Base-by-base conservation (phyloP, 2,329 filamentous ascomycete genomes). In the Akanthomyces uredinophilus region DNA sequence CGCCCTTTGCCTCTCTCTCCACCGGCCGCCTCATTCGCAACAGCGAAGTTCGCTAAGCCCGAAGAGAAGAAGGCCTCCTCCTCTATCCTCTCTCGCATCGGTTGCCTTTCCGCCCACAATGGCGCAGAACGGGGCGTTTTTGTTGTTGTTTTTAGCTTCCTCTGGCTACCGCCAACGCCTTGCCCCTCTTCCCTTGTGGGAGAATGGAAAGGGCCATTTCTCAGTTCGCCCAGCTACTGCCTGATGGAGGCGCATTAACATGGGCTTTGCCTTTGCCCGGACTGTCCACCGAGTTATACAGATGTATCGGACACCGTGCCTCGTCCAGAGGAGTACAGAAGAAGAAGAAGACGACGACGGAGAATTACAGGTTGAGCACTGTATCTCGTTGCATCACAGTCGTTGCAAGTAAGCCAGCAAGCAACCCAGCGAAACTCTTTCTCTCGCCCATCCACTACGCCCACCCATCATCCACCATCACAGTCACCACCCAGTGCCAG, bases 391-490 rank as follows among this genome's bases (percentile, higher is more conserved):
- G 41, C 53, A 56, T 57, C 43, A 55, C 27, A 37, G 6, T 29
- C n/a, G 27, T 56, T 24, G 24, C 53, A 46, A 24, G 54, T 47
- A 57, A 57, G 54, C 53, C 43, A 20, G 54, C 54, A 47, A 47
- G 43, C 24, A 57, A 47, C 54, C 43, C 54, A 47, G 43, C 54
- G 11, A 46, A 57, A 57, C 35, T 53, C 32, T 53, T 11, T 39
- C 24, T 39, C 35, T 32, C 50, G 14, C 39, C 50, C 50, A 53
- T 20, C 32, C 32, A 22, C 20, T 27, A 4, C 24, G n/a, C 22
- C 20, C 20, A 4, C 32, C 32, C 20, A 14, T 22, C 27, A 37
- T 39, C 35, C 20, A 47, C 13, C 46, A 49, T 20, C 32, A 39
- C 35, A 35, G 32, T 35, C 32, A 35, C 32, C 2, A 35, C 32